Base-by-base conservation (phyloP, 331 rosid species). In the Pyrus hybrid region DNA sequence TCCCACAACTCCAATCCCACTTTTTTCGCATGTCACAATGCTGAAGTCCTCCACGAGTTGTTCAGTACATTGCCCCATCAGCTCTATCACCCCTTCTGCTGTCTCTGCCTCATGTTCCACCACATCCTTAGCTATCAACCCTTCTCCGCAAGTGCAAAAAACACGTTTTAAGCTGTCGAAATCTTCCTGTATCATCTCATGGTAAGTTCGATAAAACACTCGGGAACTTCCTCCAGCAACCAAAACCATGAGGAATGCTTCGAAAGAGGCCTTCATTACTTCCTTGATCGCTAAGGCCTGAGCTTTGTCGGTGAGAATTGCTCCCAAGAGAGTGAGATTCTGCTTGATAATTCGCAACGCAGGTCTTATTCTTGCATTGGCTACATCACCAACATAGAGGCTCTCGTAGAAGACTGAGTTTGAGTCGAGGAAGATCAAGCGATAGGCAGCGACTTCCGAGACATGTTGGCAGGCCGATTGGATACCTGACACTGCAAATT, bases 371-470 rank as follows among this genome's bases (percentile, higher is more conserved):
- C 97, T 67, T 0, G 93, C 85, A 29, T 89, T 92, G 41, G 90
- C 77, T 2, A 89, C 97, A 62, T 92, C 92, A 0, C 77, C 86
- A 3, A 82, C 49, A 5, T 95, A 95, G 72, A 95, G 93, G 76
- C 89, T 79, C 0, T 82, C 97, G 14, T 92, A 95, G 83, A 95
- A 92, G 58, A 86, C 90, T 0, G 93, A 82, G 64, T 77, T 84
- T 8, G 97, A 89, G 76, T 95, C 99, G 0, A 89, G 92, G 84
- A 95, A 95, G 82, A 95, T 85, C 45, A 90, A 86, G 53, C 99
- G 95, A 76, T 85, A 88, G 6, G 93, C 97, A 1, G 99, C 97
- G 2, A 92, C 97, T 87, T 92, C 97, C 5, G 99, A 86, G 72
- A 95, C 93, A 77, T 87, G 85, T 70, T 85, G 89, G 70, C 89